Evolutionary conservation across 1,284 basidiomycete species (phyloP).

Genomic region (Coniophora puteana): DNA sequence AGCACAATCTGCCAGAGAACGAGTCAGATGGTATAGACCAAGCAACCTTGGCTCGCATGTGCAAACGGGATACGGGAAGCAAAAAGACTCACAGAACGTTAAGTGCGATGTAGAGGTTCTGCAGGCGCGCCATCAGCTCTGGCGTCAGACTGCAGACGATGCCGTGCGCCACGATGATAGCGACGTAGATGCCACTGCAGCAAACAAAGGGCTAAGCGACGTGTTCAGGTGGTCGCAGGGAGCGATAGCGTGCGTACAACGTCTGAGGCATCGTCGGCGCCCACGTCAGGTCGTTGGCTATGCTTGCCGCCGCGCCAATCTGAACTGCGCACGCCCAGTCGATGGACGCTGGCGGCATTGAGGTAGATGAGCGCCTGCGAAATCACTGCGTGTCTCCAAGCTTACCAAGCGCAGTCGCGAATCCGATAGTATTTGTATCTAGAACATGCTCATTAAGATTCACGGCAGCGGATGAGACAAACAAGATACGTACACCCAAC

Average conservation of each 20-base stretch:
- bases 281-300: slow-evolving; percentile 23
- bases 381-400: neutral
- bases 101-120: slow-evolving; percentile 19
- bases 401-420: slow-evolving; percentile 26
- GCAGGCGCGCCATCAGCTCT: slow-evolving; percentile 21
- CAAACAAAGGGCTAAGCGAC: neutral
- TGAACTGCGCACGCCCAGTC: slow-evolving; percentile 36
- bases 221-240: neutral
- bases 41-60: too few relatives aligned
- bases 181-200: slow-evolving; percentile 20
- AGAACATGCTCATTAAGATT: neutral
- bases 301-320: slow-evolving; percentile 28
- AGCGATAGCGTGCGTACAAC: slow-evolving; percentile 16
- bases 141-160: slow-evolving; percentile 37
- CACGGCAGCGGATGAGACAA: neutral
- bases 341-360: slow-evolving; percentile 25
- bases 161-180: slow-evolving; percentile 22
- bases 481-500: slow-evolving; percentile 26
- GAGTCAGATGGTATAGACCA: too few relatives aligned
- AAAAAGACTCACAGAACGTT: slow-evolving; percentile 21
- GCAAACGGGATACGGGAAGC: too few relatives aligned
- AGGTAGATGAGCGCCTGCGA: neutral
- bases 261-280: slow-evolving; percentile 22
- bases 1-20: neutral
- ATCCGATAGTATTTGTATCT: slow-evolving; percentile 34